A percentile compares a stretch with the other conserved stretches of the same genome.
phyloP scores from a whole-genome alignment of 169 alveolate genomes.

The Fabrea salina region DNA sequence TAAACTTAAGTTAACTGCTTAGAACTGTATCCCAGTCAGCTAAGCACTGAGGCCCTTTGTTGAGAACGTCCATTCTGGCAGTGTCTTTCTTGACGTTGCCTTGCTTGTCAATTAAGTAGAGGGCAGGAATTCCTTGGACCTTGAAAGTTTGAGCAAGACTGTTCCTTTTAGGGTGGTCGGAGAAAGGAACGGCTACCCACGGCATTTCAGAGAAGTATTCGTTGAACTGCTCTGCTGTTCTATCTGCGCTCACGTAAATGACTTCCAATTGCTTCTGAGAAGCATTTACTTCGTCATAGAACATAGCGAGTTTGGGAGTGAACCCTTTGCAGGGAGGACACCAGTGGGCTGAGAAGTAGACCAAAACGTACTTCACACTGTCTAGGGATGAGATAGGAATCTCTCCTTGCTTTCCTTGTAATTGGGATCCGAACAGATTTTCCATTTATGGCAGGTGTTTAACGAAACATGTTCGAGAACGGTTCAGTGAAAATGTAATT shows the following conservation, averaged over 20 bases:
- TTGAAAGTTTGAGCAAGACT: constrained; percentile 4
- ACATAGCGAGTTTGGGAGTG: constrained; percentile 74
- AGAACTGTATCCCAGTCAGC: constrained; percentile 16
- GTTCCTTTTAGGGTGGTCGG: constrained; percentile 33
- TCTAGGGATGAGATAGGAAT: no score
- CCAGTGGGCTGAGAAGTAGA: constrained; percentile 82
- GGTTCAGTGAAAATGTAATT: no score
- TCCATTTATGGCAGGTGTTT: no score
- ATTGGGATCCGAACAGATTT: no score
- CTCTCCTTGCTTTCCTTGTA: no score
- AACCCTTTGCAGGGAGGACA: constrained; percentile 85
- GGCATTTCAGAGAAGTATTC: constrained; percentile 73
- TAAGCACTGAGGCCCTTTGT: not conserved
- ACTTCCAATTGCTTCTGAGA: constrained; percentile 54
- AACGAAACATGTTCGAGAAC: no score
- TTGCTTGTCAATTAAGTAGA: constrained; percentile 1
- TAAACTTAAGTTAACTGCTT: not conserved
- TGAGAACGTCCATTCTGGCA: constrained; percentile 29
- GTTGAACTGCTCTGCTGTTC: constrained; percentile 62
- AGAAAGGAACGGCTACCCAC: constrained; percentile 69
- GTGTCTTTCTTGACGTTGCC: constrained; percentile 21
- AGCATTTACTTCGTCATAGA: constrained; percentile 50
- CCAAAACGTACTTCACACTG: constrained; percentile 39
- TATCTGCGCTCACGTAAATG: constrained; percentile 51
- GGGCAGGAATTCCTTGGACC: constrained; percentile 35